A percentile compares a stretch with the other conserved stretches of the same genome.
Conservation (phyloP, 805 yeast genomes). For the Candida peoriensis region DNA sequence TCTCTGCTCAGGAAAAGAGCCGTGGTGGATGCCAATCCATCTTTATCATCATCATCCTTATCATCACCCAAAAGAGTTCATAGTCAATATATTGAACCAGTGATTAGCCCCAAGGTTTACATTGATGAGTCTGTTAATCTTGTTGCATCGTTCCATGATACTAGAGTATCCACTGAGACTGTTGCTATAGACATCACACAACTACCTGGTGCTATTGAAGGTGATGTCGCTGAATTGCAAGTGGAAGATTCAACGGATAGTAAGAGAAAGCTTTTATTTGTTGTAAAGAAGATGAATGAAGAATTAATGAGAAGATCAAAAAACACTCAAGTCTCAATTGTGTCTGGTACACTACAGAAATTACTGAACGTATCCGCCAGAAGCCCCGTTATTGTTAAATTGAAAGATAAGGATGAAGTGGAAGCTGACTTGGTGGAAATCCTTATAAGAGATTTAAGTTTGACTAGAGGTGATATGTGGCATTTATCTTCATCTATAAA, state of each 20-base stretch:
- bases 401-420: conserved; percentile 39
- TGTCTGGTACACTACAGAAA: conserved; percentile 54
- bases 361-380: conserved; percentile 63
- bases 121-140: conserved; percentile 17
- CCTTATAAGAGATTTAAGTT: conserved; percentile 69
- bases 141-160: conserved; percentile 52
- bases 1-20: background rate
- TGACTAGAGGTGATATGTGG: conserved; percentile 95
- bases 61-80: no score
- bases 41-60: no score
- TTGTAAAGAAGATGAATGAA: conserved; percentile 31
- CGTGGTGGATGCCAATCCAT: no score
- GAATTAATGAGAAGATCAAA: conserved; percentile 28
- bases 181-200: conserved; percentile 58
- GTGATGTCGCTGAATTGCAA: conserved; percentile 70
- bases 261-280: conserved; percentile 38
- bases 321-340: conserved; percentile 45
- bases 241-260: conserved; percentile 31
- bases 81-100: no score
- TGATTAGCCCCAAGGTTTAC: conserved; percentile 2
- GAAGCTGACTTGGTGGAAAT: conserved; percentile 82
- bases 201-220: conserved; percentile 62
- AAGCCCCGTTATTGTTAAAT: conserved; percentile 55
- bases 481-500: conserved; percentile 56
- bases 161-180: conserved; percentile 48